Base-by-base conservation (phyloP, 1,139 yeast species). In the Suhomyces chickasaworum region DNA sequence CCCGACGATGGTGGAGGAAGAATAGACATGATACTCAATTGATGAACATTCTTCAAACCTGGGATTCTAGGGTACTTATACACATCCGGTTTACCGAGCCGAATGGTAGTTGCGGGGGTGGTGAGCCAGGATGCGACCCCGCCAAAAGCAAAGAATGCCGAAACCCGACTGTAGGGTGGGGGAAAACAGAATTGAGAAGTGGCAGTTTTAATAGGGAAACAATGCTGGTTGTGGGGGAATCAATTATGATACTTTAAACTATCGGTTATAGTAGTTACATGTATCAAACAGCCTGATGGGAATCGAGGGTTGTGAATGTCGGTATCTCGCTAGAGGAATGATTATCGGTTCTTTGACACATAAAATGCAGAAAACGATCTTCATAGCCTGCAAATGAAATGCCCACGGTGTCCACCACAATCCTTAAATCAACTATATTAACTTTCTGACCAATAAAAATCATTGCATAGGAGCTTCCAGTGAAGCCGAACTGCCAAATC, bases 1-100 rank as follows among this genome's bases (percentile, higher is more conserved):
- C 18, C 23, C 12, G 38, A 41, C 6, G 23, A 40, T 7, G 33
- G 40, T n/a, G 31, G 45, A 39, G 43, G 27, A 83, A 72, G 34
- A 20, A 29, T 33, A 12, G 45, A 30, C 45, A 42, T 42, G 22
- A 7, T 42, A 25, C 27, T 4, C 12, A 15, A 13, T 9, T 25
- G 29, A 25, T 25, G 29, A 25, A 10, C 29, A 10, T 10, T 6
- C 29, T 10, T 25, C 29, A 10, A 25, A 9, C 3, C 12, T 13
- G 32, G 32, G 16, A 29, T 29, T 29, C 13, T 17, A 13, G 13
- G 32, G 32, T 29, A 33, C 17, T 20, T 33, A 20, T 33, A 6
- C 25, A 10, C 16, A 13, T 33, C 37, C 22, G 25, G 8, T 23
- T 15, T 16, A 34, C 25, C 37, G 37, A 21, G 25, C 25, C 16